These are phyloP conservation scores for Fusarium setosum DNA, from an alignment of 2,329 filamentous ascomycete genomes.

Conservation along the genomic window DNA sequence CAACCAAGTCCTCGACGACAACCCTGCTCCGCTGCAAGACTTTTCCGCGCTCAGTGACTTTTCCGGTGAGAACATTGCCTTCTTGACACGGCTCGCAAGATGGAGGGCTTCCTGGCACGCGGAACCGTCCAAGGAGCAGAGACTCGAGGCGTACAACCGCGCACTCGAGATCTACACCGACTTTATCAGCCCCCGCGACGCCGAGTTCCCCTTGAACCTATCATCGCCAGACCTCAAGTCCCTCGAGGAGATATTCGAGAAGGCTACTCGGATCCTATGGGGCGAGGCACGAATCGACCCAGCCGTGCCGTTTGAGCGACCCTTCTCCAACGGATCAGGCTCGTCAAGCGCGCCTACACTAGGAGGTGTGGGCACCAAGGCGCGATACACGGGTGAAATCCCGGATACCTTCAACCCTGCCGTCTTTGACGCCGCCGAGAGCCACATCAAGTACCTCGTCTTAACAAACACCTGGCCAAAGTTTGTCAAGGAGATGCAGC, in stretches of 20 bases:
- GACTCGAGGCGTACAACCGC: conserved; percentile 62
- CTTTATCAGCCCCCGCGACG: conserved; percentile 68
- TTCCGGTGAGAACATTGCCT: conserved; percentile 77
- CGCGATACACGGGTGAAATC: conserved; percentile 55
- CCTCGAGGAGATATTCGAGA: conserved; percentile 67
- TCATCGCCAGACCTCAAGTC: conserved; percentile 62
- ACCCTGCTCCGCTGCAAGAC: conserved; percentile 68
- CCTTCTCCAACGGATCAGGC: conserved; percentile 15
- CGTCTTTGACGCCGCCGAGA: conserved; percentile 70
- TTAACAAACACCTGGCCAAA: conserved; percentile 76
- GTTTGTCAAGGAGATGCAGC: conserved; percentile 56
- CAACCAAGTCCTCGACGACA: conserved; percentile 67
- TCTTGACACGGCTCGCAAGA: conserved; percentile 67
- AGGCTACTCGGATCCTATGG: conserved; percentile 56
- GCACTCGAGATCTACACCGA: conserved; percentile 71
- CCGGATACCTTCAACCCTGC: conserved; percentile 59
- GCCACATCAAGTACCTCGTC: conserved; percentile 74
- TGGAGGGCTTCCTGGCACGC: conserved; percentile 59
- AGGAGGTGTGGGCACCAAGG: conserved; percentile 5
- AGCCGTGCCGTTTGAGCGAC: conserved; percentile 50
- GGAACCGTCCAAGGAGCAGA: not conserved
- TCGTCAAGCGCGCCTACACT: not conserved
- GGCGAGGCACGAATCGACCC: conserved; percentile 51
- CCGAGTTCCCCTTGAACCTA: conserved; percentile 74
- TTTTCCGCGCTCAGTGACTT: conserved; percentile 75